Conservation (phyloP, 805 yeast genomes). For the Wickerhamomyces ciferrii region DNA sequence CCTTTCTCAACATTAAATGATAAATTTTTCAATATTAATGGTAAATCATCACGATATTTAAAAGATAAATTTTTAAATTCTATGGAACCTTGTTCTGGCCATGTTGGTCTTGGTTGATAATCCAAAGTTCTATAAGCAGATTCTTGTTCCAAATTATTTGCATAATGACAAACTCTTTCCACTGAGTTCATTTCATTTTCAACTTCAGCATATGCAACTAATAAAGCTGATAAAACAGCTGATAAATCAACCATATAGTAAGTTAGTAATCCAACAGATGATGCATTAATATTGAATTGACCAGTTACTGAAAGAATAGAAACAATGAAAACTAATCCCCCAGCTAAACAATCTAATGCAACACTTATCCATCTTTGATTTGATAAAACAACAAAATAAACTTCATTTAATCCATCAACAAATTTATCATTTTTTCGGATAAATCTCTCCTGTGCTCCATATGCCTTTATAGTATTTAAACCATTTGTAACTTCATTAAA, state of each 20-base stretch:
- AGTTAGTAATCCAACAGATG: conserved; percentile 58
- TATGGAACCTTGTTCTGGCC: conserved; percentile 51
- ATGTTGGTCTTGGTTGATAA: conserved; percentile 39
- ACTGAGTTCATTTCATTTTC: conserved; percentile 58
- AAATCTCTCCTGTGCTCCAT: conserved; percentile 31
- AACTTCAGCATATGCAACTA: conserved; percentile 50
- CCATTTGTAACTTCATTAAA: conserved; percentile 46
- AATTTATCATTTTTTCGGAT: conserved; percentile 37
- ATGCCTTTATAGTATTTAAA: conserved; percentile 41
- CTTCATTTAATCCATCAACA: conserved; percentile 50
- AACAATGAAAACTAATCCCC: conserved; percentile 45
- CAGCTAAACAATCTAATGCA: conserved; percentile 44
- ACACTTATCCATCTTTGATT: conserved; percentile 63
- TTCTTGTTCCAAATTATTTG: conserved; percentile 60
- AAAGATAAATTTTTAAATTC: conserved; percentile 40
- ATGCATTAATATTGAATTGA: conserved; percentile 49
- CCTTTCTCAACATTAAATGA: conserved; percentile 37
- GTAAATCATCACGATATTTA: conserved; percentile 46
- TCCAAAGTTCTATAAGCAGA: conserved; percentile 51
- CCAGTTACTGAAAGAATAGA: conserved; percentile 54
- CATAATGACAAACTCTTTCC: conserved; percentile 61
- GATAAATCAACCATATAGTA: conserved; percentile 56
- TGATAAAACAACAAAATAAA: conserved; percentile 45
- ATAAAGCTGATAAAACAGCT: conserved; percentile 45
- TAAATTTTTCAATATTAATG: conserved; percentile 41